Base-by-base conservation (phyloP, 1,284 basidiomycete species). In the Paramarasmius palmivorus region DNA sequence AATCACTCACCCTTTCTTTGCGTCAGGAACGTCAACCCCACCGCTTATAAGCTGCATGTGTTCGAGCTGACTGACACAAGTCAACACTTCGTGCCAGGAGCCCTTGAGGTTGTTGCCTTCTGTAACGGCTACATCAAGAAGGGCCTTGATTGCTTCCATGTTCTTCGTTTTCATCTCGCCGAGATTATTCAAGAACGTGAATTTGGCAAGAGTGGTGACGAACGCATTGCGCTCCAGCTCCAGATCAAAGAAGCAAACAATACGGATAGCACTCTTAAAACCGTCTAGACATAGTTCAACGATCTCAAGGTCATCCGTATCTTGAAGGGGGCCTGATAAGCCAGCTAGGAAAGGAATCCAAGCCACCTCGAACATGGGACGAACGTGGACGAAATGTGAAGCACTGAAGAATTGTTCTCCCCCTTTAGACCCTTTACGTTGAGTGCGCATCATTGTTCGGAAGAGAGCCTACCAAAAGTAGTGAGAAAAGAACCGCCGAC, bases 111-210 rank as follows among this genome's bases (percentile, higher is more conserved):
- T 88, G 67, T 96, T 97, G 58, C 95, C 95, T 67, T 98, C 95
- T 12, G 85, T 89, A 39, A 96, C 88, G 6, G 95, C 95, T 45
- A 98, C 86, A 65, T 98, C 95, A 22, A 98, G 74, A 54, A 98
- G 75, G 2, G 92, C 77, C 71, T 97, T 98, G 73, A 98, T 97
- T 2, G 95, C 95, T 67, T 98, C 95, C 84, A 98, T 95, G 66
- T 98, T 98, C 77, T 98, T 98, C 36, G 92, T 82, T 74, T 94
- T 95, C 95, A 98, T 98, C 76, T 98, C 95, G 52, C 93, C 92
- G 7, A 98, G 73, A 65, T 98, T 98, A 70, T 93, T 97, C 57
- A 98, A 77, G 78, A 95, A 97, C 1, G 95, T 98, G 68, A 98
- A 97, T 68, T 98, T 98, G 44, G 82, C 88, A n/a, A 98, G 77